Conservation (phyloP, 2,329 filamentous ascomycete species). For the Penicillium sp. region DNA sequence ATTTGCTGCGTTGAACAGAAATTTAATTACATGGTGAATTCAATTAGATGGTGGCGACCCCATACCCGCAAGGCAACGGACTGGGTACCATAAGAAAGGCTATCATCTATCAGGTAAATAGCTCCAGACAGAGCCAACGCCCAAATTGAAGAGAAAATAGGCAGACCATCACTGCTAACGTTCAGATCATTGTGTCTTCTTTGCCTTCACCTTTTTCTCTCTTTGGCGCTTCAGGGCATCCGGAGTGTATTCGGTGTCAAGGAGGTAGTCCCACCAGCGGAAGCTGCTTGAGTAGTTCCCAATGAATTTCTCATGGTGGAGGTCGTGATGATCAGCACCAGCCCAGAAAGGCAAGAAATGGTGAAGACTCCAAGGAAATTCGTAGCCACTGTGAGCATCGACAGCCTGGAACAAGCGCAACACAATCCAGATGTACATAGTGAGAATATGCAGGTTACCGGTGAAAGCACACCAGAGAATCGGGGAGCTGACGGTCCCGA, state of each 20-base stretch:
- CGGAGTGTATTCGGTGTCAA: conserved; percentile 89
- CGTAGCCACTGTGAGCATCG: conserved; percentile 95
- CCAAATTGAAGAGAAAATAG: too few species aligned
- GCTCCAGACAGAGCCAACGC: too few species aligned
- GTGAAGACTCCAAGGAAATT: conserved; percentile 95
- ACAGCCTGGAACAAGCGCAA: conserved; percentile 95
- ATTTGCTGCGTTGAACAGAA: too few species aligned
- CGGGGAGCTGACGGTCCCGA: conserved; percentile 79
- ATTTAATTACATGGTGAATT: too few species aligned
- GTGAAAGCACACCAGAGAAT: conserved; percentile 82
- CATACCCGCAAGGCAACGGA: too few species aligned
- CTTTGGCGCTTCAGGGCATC: conserved; percentile 82
- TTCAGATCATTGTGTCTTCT: conserved; percentile 27
- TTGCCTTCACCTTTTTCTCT: conserved; percentile 49
- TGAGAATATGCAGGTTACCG: conserved; percentile 85
- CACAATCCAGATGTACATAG: conserved; percentile 97
- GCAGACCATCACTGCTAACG: too few species aligned
- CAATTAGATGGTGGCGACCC: too few species aligned
- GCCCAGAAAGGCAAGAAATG: conserved; percentile 98
- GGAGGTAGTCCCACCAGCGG: conserved; percentile 95
- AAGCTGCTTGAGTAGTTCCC: conserved; percentile 98
- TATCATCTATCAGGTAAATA: too few species aligned
- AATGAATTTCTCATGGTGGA: conserved; percentile 97
- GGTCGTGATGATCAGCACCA: conserved; percentile 91
- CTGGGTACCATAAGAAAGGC: too few species aligned